Evolutionary conservation across 2,329 filamentous ascomycete species (phyloP).

Genomic region (Plectosphaerella cucumerina): DNA sequence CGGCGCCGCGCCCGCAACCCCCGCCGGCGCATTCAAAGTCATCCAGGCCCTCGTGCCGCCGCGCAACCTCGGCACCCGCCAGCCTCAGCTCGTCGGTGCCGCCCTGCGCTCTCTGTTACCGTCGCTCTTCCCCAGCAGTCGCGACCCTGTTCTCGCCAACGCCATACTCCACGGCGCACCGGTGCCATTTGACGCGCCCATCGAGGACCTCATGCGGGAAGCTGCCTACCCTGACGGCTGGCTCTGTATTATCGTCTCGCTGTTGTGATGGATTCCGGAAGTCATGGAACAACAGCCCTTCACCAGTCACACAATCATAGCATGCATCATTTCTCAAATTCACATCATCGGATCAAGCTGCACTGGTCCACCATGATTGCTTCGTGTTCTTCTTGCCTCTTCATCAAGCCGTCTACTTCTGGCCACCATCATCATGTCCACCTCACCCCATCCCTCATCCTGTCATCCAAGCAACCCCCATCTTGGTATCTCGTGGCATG

Average conservation of each 20-base stretch:
- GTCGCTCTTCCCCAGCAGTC: constrained; percentile 77
- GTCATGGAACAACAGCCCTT: too few species aligned
- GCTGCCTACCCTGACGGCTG: constrained; percentile 91
- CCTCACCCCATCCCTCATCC: too few species aligned
- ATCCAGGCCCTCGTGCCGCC: constrained; percentile 71
- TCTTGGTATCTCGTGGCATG: too few species aligned
- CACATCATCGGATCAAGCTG: too few species aligned
- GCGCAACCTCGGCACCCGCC: constrained; percentile 24
- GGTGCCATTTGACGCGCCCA: constrained; percentile 72
- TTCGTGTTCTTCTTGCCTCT: too few species aligned
- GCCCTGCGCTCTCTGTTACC: constrained; percentile 75
- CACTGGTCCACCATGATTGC: too few species aligned
- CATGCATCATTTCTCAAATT: too few species aligned
- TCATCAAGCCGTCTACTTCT: too few species aligned
- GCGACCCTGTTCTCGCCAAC: constrained; percentile 78
- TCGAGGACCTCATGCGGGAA: constrained; percentile 79
- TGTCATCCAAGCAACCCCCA: too few species aligned
- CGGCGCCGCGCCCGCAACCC: constrained; percentile 9
- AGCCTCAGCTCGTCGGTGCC: constrained; percentile 61
- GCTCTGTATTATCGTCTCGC: constrained; percentile 75
- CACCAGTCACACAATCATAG: too few species aligned
- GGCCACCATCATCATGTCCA: too few species aligned
- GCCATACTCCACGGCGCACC: constrained; percentile 81
- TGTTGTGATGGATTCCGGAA: constrained; percentile 41
- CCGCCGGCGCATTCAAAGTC: constrained; percentile 58